Conservation (phyloP, 768 basidiomycete genomes). For the Russula brevipes region DNA sequence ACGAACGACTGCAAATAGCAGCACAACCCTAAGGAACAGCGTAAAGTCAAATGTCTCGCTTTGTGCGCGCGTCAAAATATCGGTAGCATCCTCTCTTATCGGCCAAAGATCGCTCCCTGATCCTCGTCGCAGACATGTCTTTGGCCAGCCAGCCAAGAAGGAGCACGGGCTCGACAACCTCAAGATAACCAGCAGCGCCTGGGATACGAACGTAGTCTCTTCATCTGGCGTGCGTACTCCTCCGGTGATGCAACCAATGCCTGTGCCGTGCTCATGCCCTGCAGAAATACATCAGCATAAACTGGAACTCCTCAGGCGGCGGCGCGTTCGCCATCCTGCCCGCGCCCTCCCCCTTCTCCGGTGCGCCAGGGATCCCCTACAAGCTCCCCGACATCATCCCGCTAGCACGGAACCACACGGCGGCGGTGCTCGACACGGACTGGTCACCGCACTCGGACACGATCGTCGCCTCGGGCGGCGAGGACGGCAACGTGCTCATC, state of each 20-base stretch:
- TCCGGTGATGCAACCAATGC: background rate
- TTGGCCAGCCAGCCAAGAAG: slow-evolving; percentile 82
- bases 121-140: slow-evolving; percentile 66
- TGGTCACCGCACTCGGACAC: slow-evolving; percentile 95
- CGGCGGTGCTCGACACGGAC: slow-evolving; percentile 86
- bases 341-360: slow-evolving; percentile 63
- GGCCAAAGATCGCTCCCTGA: slow-evolving; percentile 5
- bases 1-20: background rate
- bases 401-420: slow-evolving; percentile 81
- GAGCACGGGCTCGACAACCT: slow-evolving; percentile 76
- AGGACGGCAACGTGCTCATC: slow-evolving; percentile 90
- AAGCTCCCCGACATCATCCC: slow-evolving; percentile 92
- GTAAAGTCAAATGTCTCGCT: slow-evolving; percentile 61
- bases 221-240: slow-evolving; percentile 64
- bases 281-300: slow-evolving; percentile 71
- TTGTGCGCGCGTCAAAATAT: slow-evolving; percentile 83
- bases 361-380: slow-evolving; percentile 51
- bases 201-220: slow-evolving; percentile 92
- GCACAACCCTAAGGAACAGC: background rate
- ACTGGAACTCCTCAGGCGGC: slow-evolving; percentile 91
- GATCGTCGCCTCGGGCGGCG: slow-evolving; percentile 85
- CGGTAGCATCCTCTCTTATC: slow-evolving; percentile 44
- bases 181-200: slow-evolving; percentile 83
- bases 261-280: background rate
- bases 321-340: slow-evolving; percentile 95